Base-by-base conservation (phyloP, 257 asterid genomes). In the Voacanga thouarsii region DNA sequence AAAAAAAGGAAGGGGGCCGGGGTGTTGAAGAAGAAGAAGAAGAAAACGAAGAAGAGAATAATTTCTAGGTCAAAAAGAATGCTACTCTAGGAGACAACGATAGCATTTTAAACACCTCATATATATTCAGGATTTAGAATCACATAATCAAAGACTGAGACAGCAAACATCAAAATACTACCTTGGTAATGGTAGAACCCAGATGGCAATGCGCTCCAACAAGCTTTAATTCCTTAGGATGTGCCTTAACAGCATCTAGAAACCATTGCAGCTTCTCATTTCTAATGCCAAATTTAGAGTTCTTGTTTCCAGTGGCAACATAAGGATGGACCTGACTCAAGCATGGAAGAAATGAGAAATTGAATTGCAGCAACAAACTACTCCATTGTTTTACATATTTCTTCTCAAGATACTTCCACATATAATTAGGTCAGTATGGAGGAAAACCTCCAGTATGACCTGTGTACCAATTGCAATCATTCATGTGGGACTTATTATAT, bases 131-230 rank as follows among this genome's bases (percentile, higher is more conserved):
- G 6, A 68, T 39, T 26, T 68, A 26, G 28, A 63, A 28, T 30
- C 68, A 28, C 7, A 63, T 11, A 63, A 5, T 12, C 18, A 28
- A 63, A 12, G 19, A 28, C 68, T 30, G 12, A 4, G 53, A 68
- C 12, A 23, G 3, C 23, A 33, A 33, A 39, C 44, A 15, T 41
- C 18, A 19, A 68, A 68, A 41, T 41, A 41, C 51, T 28, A 93
- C 99, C 96, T 95, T 95, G 23, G 98, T 93, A 70, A 95, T 95
- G 78, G 99, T 95, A 44, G 99, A 95, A 77, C 98, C 99, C 37
- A 93, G 97, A 87, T 95, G 97, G 76, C 99, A 95, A 78, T 95
- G 99, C 30, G 96, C 99, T 55, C 99, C 99, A 53, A 91, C 98
- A 64, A 95, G 98, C 86, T 95, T 93, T 84, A 95, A 77, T 78